These are phyloP conservation scores for Rhizopogon rudus DNA, from an alignment of 768 basidiomycete genomes.

Conservation along the genomic window DNA sequence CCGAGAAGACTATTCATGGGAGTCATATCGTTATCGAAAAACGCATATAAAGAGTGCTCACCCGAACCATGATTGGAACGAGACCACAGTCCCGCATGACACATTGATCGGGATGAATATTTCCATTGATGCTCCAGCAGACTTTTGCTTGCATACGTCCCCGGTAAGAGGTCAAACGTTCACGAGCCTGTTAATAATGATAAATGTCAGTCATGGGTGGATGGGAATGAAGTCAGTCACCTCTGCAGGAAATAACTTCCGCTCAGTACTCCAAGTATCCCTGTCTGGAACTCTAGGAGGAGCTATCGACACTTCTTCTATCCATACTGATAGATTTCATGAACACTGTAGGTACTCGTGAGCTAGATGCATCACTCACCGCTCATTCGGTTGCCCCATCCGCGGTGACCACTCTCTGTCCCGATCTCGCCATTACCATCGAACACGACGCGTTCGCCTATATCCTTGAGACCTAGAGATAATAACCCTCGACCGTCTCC, in stretches of 20 bases:
- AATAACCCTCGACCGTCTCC: slow-evolving; percentile 79
- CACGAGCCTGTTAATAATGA: slow-evolving; percentile 63
- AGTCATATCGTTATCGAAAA: slow-evolving; percentile 1
- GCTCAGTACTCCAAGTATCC: slow-evolving; percentile 67
- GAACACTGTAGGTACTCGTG: slow-evolving; percentile 5
- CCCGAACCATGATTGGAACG: slow-evolving; percentile 95
- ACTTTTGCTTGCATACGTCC: slow-evolving; percentile 86
- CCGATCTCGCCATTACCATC: slow-evolving; percentile 61
- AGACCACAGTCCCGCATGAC: slow-evolving; percentile 84
- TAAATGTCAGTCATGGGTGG: too few species aligned
- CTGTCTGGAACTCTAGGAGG: slow-evolving; percentile 85
- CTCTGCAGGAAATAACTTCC: slow-evolving; percentile 86
- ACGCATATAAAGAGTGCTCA: slow-evolving; percentile 36
- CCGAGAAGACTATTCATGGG: slow-evolving; percentile 62
- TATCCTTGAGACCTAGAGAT: slow-evolving; percentile 72
- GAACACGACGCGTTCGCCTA: slow-evolving; percentile 90
- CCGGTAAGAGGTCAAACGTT: slow-evolving; percentile 88
- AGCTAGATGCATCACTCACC: slow-evolving; percentile 46
- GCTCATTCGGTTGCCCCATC: slow-evolving; percentile 82
- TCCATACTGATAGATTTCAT: slow-evolving; percentile 64
- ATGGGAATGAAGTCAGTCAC: slow-evolving; percentile 34
- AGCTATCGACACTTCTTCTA: slow-evolving; percentile 78
- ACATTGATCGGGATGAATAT: slow-evolving; percentile 61
- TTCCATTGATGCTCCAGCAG: slow-evolving; percentile 70
- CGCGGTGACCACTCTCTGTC: slow-evolving; percentile 45